phyloP scores from a whole-genome alignment of 2,329 filamentous ascomycete species.

The Aspergillus vadensis region DNA sequence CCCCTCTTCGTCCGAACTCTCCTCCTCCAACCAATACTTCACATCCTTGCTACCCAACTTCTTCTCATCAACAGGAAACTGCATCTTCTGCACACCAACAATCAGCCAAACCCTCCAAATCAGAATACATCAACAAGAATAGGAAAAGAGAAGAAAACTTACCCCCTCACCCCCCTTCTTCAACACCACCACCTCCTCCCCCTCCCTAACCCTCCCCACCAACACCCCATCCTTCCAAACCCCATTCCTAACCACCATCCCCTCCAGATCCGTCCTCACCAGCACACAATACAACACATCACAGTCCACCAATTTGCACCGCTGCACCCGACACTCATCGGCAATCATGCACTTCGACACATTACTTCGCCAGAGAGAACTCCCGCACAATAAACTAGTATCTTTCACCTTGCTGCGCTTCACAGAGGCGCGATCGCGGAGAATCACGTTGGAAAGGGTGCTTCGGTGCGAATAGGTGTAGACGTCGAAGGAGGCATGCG shows the following conservation, averaged over 20 bases:
- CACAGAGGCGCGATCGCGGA: slow-evolving; percentile 5
- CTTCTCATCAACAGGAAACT: no score
- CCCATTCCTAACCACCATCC: slow-evolving; percentile 27
- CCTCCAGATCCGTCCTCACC: slow-evolving; percentile 22
- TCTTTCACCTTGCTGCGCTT: background rate
- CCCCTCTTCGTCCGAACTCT: no score
- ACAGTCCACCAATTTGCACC: slow-evolving; percentile 21
- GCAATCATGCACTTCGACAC: slow-evolving; percentile 14
- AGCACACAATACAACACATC: slow-evolving; percentile 26
- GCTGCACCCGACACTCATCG: slow-evolving; percentile 14
- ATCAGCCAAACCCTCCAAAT: background rate
- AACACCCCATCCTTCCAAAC: slow-evolving; percentile 30
- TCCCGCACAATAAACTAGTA: background rate
- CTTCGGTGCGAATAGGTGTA: slow-evolving; percentile 13
- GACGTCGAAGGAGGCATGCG: no score
- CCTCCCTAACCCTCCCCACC: slow-evolving; percentile 21
- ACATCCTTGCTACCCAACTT: background rate
- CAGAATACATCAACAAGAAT: background rate
- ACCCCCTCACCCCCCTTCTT: slow-evolving; percentile 12
- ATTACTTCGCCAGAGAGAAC: slow-evolving; percentile 16
- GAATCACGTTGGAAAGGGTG: slow-evolving; percentile 16
- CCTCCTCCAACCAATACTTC: slow-evolving; percentile 59
- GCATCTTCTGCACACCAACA: background rate
- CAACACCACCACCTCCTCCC: slow-evolving; percentile 22
- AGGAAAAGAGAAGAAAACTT: slow-evolving; percentile 6